Evolutionary conservation across 2,329 filamentous ascomycete species (phyloP).

Genomic region (Ceratocystis huliohia): DNA sequence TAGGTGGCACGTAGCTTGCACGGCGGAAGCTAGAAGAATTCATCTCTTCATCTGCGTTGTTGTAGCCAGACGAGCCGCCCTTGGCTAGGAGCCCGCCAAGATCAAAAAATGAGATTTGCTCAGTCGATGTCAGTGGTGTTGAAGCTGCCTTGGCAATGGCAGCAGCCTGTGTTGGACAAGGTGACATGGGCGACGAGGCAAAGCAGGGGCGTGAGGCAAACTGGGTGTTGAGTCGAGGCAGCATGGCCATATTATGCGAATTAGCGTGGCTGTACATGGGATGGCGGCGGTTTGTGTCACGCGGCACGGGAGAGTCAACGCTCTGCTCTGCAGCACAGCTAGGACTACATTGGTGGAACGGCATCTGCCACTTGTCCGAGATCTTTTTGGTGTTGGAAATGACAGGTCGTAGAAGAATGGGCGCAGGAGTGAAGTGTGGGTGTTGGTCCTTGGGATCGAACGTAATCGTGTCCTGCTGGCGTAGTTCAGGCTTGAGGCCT

Average conservation of each 20-base stretch:
- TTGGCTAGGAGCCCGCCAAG: constrained; percentile 62
- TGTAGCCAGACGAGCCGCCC: constrained; percentile 26
- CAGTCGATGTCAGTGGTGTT: constrained; percentile 25
- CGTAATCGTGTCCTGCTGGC: constrained; percentile 25
- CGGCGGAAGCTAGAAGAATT: constrained; percentile 27
- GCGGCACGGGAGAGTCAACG: constrained; percentile 34
- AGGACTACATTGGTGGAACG: constrained; percentile 28
- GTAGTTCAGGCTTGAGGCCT: constrained; percentile 43
- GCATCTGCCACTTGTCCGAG: constrained; percentile 38
- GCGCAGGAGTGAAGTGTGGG: constrained; percentile 29
- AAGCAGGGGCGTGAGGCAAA: constrained; percentile 24
- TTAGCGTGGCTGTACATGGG: constrained; percentile 12
- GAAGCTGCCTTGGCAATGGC: constrained; percentile 17
- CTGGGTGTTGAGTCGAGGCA: constrained; percentile 31
- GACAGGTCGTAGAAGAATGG: constrained; percentile 20
- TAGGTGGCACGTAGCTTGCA: constrained; percentile 26
- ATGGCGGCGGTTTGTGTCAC: constrained; percentile 25
- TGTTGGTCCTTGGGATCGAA: constrained; percentile 24
- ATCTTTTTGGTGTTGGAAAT: constrained; percentile 23
- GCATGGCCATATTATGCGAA: constrained; percentile 24
- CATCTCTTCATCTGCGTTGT: constrained; percentile 4
- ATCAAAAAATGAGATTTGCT: constrained; percentile 66
- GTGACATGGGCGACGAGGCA: constrained; percentile 26
- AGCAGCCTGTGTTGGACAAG: constrained; percentile 9
- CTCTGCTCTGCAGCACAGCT: constrained; percentile 31